Evolutionary conservation across 2,329 filamentous ascomycete genomes (phyloP), one percentile per base, ranked within the genome.

Genomic region (Neofusicoccum sp.): DNA sequence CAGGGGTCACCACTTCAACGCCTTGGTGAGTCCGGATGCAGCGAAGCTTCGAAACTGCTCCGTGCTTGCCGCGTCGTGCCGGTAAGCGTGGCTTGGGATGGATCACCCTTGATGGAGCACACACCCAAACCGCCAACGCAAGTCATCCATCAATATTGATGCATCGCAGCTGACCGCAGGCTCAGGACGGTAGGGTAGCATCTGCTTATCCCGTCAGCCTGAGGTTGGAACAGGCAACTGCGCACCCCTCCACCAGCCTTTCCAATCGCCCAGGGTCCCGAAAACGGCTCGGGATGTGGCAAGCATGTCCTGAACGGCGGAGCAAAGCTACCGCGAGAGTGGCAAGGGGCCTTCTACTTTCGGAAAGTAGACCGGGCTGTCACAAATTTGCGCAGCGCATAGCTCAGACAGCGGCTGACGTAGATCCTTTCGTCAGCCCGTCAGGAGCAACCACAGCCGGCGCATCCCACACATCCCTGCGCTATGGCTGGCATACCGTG

Each of bases 391-490:
- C 49, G 57, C 57, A 59, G 45, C 43, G 44, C 57, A 58, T 58
- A 41, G 43, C 57, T 59, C 48, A 56, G 48, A 51, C 40, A 31
- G 59, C 59, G 48, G 59, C 59, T 61, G 59, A 56, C 48, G 59
- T 61, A 54, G 49, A 61, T 61, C 59, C 49, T 61, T 61, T 61
- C 59, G 59, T 61, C 59, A 61, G 59, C 59, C 57, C 59, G 59
- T 47, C 49, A 56, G 49, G 33, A 44, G 48, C 59, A 54, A 56
- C 58, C 48, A 41, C 40, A 59, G 33, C 45, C 26, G 43, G 57
- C 34, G 43, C 57, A 45, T 59, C 45, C 57, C 57, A 51, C 20
- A 20, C 34, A 59, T 56, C 51, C 51, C 38, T 56, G 51, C 51
- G 36, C 38, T 31, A 16, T 31, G 24, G 38, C 51, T 43, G 51